Conservation (phyloP, 306 rosid genomes). For the Malus orientalis region DNA sequence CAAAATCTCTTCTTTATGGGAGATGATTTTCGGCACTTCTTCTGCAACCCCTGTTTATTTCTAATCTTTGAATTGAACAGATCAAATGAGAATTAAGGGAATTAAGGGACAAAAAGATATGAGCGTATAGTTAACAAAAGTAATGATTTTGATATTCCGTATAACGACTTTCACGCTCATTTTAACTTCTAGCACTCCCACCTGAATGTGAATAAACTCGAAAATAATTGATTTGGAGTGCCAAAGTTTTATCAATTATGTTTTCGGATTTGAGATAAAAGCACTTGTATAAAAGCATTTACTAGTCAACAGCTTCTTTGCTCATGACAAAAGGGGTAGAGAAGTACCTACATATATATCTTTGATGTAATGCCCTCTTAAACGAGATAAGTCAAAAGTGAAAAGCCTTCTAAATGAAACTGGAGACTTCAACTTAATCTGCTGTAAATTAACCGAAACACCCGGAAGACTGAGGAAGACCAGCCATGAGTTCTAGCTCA, state of each 20-base stretch:
- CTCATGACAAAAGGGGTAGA: not conserved
- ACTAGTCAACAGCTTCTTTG: not conserved
- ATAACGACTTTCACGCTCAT: not conserved
- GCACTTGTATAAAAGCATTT: not conserved
- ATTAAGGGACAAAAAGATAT: not conserved
- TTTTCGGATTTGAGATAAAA: not conserved
- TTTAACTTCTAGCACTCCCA: not conserved
- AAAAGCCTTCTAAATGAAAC: not conserved
- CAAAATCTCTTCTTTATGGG: not conserved
- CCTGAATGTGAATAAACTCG: not conserved
- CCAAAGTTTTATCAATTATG: not conserved
- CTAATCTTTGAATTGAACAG: not conserved
- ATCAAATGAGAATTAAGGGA: no score
- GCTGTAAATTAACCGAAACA: not conserved
- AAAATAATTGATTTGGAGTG: not conserved
- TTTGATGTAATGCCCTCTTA: not conserved
- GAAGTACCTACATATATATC: not conserved
- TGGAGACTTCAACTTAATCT: not conserved
- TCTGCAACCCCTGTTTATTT: no score
- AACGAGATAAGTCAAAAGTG: not conserved
- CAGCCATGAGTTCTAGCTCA: constrained; percentile 25
- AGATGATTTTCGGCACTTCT: not conserved
- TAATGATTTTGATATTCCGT: not conserved
- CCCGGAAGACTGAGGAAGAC: not conserved
- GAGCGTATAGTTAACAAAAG: no score